Percentiles rank a stretch among this genome's conserved stretches.
These are phyloP conservation scores for Penicillium roqueforti DNA, from an alignment of 495 filamentous ascomycete genomes.

Conservation along the genomic window DNA sequence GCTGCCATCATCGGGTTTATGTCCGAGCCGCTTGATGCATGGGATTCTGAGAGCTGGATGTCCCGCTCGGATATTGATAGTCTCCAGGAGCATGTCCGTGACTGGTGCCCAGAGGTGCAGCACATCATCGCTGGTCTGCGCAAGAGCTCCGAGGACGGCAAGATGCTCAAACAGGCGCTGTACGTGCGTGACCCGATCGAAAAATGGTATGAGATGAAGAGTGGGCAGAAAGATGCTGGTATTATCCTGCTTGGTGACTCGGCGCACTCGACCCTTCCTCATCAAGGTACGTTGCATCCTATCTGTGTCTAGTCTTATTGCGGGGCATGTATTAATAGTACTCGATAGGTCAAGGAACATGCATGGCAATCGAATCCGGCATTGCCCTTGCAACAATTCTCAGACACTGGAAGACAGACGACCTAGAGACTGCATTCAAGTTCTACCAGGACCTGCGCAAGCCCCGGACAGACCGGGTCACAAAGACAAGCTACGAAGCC, in stretches of 20 bases:
- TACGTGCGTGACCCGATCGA: slow-evolving; percentile 28
- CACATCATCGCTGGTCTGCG: slow-evolving; percentile 27
- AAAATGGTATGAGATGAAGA: slow-evolving; percentile 29
- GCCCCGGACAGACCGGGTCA: slow-evolving; percentile 29
- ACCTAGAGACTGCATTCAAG: slow-evolving; percentile 22
- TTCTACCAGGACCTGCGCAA: slow-evolving; percentile 32
- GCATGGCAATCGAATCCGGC: slow-evolving; percentile 33
- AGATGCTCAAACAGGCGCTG: slow-evolving; percentile 30
- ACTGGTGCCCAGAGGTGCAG: slow-evolving; percentile 32
- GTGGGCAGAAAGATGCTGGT: slow-evolving; percentile 21
- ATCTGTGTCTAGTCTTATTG: neutral
- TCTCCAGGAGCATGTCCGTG: slow-evolving; percentile 28
- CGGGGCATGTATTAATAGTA: neutral
- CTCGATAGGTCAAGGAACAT: slow-evolving; percentile 26
- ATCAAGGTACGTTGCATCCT: slow-evolving; percentile 20
- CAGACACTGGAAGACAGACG: slow-evolving; percentile 25
- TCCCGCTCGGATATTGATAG: slow-evolving; percentile 30
- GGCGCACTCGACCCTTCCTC: slow-evolving; percentile 30
- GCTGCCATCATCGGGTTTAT: slow-evolving; percentile 31
- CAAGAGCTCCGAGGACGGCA: slow-evolving; percentile 22
- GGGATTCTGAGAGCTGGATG: slow-evolving; percentile 36
- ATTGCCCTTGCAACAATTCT: slow-evolving; percentile 29
- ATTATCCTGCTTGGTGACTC: slow-evolving; percentile 31
- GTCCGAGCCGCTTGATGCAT: slow-evolving; percentile 28
- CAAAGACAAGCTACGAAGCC: slow-evolving; percentile 29